These are phyloP conservation scores for Nakataea oryzae DNA, from an alignment of 2,329 filamentous ascomycete genomes.

Conservation along the genomic window DNA sequence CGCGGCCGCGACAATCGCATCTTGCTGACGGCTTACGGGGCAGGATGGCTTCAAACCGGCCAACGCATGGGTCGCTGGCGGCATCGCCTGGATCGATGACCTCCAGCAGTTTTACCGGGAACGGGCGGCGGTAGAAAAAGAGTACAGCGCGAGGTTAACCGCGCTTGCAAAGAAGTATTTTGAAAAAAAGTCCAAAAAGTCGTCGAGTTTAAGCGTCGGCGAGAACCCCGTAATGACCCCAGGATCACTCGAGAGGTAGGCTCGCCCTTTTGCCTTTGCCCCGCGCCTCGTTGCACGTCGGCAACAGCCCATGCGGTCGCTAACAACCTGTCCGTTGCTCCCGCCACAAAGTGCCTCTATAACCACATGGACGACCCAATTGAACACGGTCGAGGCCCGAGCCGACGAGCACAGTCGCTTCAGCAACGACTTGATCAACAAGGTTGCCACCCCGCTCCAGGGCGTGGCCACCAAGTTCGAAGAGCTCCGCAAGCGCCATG, in stretches of 20 bases:
- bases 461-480: slow-evolving; percentile 67
- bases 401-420: slow-evolving; percentile 85
- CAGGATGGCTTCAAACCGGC: slow-evolving; percentile 96
- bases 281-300: neutral
- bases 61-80: slow-evolving; percentile 81
- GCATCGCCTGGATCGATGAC: slow-evolving; percentile 92
- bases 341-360: slow-evolving; percentile 61
- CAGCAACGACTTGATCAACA: slow-evolving; percentile 63
- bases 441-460: slow-evolving; percentile 82
- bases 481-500: slow-evolving; percentile 83
- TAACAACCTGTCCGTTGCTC: neutral
- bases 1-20: neutral
- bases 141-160: slow-evolving; percentile 83
- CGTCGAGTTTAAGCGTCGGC: slow-evolving; percentile 72
- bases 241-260: slow-evolving; percentile 82
- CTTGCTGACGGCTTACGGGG: slow-evolving; percentile 3
- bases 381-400: slow-evolving; percentile 78
- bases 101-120: slow-evolving; percentile 97
- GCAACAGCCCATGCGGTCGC: neutral
- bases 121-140: slow-evolving; percentile 87
- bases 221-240: slow-evolving; percentile 89
- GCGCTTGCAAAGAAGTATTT: slow-evolving; percentile 91
- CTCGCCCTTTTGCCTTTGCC: neutral
- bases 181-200: slow-evolving; percentile 86
- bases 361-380: slow-evolving; percentile 92